Conservation (phyloP, 345 rosid genomes). For the Acer saccharum region DNA sequence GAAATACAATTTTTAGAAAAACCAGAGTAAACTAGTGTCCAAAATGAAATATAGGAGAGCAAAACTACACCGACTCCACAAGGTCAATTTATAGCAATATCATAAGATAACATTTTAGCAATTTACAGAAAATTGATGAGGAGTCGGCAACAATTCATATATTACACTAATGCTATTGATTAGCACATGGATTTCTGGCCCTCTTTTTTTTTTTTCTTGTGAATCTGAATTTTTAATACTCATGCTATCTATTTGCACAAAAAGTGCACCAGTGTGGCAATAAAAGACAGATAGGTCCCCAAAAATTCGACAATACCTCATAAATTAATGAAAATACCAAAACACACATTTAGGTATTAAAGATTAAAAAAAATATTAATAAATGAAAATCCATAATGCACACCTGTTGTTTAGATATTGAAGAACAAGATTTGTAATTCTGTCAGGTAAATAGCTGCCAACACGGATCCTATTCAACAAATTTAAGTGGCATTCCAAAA, state of each 20-base stretch:
- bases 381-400: constrained; percentile 10
- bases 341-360: neutral
- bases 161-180: neutral
- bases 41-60: neutral
- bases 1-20: neutral
- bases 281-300: neutral
- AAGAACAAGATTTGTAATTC: constrained; percentile 94
- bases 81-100: neutral
- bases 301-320: neutral
- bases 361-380: too few relatives aligned
- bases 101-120: neutral
- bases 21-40: neutral
- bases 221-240: neutral
- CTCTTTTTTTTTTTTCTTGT: neutral
- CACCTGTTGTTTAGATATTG: constrained; percentile 96
- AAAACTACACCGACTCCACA: neutral
- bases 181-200: neutral
- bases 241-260: neutral
- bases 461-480: constrained; percentile 71
- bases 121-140: neutral
- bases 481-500: constrained; percentile 91
- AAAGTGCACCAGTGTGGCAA: neutral
- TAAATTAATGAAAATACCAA: neutral
- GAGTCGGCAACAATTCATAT: neutral
- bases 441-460: constrained; percentile 96